Percentiles rank a stretch among this genome's conserved stretches.
Evolutionary conservation across 2,329 filamentous ascomycete genomes (phyloP).

Genomic region (Penicillium sp.): DNA sequence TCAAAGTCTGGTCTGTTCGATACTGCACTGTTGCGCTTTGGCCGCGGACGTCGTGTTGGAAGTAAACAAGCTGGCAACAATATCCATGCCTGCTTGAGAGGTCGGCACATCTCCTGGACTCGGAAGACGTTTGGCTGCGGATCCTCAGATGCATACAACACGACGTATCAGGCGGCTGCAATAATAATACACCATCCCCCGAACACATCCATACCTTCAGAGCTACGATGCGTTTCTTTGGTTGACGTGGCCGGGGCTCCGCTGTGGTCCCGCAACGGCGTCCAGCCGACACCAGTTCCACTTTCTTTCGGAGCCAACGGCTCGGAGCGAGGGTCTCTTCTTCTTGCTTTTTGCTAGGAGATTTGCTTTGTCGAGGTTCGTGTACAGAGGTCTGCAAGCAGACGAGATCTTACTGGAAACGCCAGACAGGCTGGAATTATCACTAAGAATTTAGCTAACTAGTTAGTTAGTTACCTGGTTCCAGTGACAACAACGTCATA

Average conservation of each 20-base stretch:
- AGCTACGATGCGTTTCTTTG: neutral
- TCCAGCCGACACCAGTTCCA: constrained; percentile 10
- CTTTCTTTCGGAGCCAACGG: constrained; percentile 14
- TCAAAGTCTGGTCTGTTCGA: too few species aligned
- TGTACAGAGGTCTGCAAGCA: too few species aligned
- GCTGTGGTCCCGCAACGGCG: constrained; percentile 20
- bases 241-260: constrained; percentile 8
- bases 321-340: constrained; percentile 4
- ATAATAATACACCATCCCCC: neutral
- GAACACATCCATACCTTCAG: too few species aligned
- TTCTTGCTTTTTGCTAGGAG: neutral
- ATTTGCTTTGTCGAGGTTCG: too few species aligned
- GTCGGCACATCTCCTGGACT: too few species aligned
- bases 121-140: neutral
- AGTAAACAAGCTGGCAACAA: too few species aligned
- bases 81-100: too few species aligned
- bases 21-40: constrained; percentile 7
- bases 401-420: too few species aligned
- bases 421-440: too few species aligned
- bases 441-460: too few species aligned
- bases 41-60: too few species aligned
- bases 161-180: neutral
- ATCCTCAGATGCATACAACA: constrained; percentile 1
- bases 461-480: too few species aligned
- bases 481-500: neutral